Percentiles rank a stretch among this genome's conserved stretches.
These are phyloP conservation scores for Mimosa pudica DNA, from an alignment of 306 rosid species.

Conservation along the genomic window DNA sequence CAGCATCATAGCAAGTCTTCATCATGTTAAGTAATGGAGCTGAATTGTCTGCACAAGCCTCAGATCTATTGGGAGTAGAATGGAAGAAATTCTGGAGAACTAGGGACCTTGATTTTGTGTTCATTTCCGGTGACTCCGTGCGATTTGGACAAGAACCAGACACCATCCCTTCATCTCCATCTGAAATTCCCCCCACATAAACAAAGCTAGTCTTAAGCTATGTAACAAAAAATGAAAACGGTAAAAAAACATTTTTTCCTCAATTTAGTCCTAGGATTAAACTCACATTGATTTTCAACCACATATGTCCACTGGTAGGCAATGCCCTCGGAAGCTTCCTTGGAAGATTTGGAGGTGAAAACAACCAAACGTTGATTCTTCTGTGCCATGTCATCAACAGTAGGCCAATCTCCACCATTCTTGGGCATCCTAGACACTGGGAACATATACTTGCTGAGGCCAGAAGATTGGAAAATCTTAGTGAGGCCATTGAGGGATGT, in stretches of 20 bases:
- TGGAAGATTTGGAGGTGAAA: slow-evolving; percentile 71
- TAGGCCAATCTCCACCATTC: slow-evolving; percentile 84
- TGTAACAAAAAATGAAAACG: neutral
- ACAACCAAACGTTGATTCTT: slow-evolving; percentile 78
- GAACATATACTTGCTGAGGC: slow-evolving; percentile 56
- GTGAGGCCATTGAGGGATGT: slow-evolving; percentile 65
- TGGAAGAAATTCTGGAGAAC: slow-evolving; percentile 73
- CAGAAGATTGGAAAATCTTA: slow-evolving; percentile 72
- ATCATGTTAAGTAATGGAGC: slow-evolving; percentile 57
- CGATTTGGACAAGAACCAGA: slow-evolving; percentile 74
- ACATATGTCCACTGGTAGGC: slow-evolving; percentile 79
- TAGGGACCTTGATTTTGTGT: slow-evolving; percentile 60
- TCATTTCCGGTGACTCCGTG: slow-evolving; percentile 69
- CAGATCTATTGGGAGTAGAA: slow-evolving; percentile 58
- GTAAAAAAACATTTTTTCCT: slow-evolving; percentile 1
- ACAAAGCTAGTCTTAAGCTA: slow-evolving; percentile 18
- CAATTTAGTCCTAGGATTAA: neutral
- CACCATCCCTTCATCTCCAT: slow-evolving; percentile 81
- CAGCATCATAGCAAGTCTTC: slow-evolving; percentile 67
- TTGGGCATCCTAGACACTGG: slow-evolving; percentile 75
- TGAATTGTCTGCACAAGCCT: slow-evolving; percentile 72
- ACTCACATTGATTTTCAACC: slow-evolving; percentile 93
- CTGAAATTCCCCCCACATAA: slow-evolving; percentile 47
- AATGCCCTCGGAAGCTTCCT: slow-evolving; percentile 85
- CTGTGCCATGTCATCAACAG: slow-evolving; percentile 75